Conservation (phyloP, 331 rosid genomes). For the Prunus yedoensis region DNA sequence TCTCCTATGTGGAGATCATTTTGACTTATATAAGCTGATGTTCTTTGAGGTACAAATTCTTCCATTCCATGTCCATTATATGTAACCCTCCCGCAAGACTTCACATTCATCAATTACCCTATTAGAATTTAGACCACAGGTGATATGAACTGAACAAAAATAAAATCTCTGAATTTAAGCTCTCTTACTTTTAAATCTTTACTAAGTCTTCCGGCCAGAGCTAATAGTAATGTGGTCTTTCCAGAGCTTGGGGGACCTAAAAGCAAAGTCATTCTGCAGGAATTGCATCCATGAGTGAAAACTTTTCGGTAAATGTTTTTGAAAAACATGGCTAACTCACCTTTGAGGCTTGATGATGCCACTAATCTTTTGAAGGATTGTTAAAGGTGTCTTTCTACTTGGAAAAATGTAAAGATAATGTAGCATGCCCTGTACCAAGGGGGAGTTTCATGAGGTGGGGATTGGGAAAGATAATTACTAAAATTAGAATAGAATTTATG, state of each 20-base stretch:
- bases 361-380: constrained; percentile 66
- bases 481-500: neutral
- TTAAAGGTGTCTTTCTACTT: constrained; percentile 59
- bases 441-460: neutral
- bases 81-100: constrained; percentile 64
- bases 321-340: constrained; percentile 29
- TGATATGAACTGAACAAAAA: neutral
- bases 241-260: constrained; percentile 94
- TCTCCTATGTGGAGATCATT: constrained; percentile 50
- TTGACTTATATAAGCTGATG: constrained; percentile 55
- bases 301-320: neutral
- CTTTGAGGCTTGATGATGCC: constrained; percentile 87
- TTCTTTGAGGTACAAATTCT: constrained; percentile 48
- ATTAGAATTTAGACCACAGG: constrained; percentile 23
- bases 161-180: neutral
- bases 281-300: constrained; percentile 11
- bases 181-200: constrained; percentile 57
- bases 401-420: constrained; percentile 53
- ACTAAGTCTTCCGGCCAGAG: constrained; percentile 75
- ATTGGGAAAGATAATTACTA: neutral
- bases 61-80: constrained; percentile 70
- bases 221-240: constrained; percentile 70
- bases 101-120: constrained; percentile 21
- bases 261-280: constrained; percentile 78
- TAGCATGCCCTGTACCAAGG: constrained; percentile 51